Percentiles rank a stretch among this genome's conserved stretches.
Conservation (phyloP, 768 basidiomycete genomes). For the Gyrodon lividus region DNA sequence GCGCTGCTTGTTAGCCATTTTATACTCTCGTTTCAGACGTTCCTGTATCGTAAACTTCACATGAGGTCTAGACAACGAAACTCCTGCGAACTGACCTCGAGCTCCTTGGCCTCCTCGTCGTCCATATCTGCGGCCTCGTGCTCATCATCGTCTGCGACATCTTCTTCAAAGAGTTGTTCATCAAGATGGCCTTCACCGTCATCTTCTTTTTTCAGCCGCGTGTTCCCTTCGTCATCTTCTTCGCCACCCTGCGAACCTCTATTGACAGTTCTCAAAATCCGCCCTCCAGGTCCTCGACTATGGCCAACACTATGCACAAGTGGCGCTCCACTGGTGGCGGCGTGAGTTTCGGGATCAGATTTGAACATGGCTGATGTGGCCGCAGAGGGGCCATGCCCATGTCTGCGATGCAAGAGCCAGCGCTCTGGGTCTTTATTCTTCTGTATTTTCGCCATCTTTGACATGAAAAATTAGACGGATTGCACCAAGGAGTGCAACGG, state of each 20-base stretch:
- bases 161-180: slow-evolving; percentile 79
- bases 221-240: slow-evolving; percentile 65
- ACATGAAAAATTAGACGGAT: neutral
- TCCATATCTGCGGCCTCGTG: slow-evolving; percentile 68
- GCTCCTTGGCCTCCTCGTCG: slow-evolving; percentile 83
- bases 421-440: slow-evolving; percentile 76
- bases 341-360: slow-evolving; percentile 51
- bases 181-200: slow-evolving; percentile 81
- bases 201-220: slow-evolving; percentile 54
- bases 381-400: slow-evolving; percentile 57
- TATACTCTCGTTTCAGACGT: slow-evolving; percentile 80
- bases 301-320: slow-evolving; percentile 49
- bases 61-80: neutral
- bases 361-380: slow-evolving; percentile 71
- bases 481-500: neutral
- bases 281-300: slow-evolving; percentile 69
- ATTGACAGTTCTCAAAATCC: slow-evolving; percentile 66
- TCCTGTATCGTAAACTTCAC: slow-evolving; percentile 46
- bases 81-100: slow-evolving; percentile 53
- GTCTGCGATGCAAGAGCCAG: slow-evolving; percentile 64
- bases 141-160: slow-evolving; percentile 88
- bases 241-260: slow-evolving; percentile 59
- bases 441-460: slow-evolving; percentile 43
- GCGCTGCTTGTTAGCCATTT: slow-evolving; percentile 69
- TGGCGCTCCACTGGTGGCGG: slow-evolving; percentile 40